Percentiles rank a stretch among this genome's conserved stretches.
Conservation (phyloP, 2,329 filamentous ascomycete species). For the Fusarium marasasianum region DNA sequence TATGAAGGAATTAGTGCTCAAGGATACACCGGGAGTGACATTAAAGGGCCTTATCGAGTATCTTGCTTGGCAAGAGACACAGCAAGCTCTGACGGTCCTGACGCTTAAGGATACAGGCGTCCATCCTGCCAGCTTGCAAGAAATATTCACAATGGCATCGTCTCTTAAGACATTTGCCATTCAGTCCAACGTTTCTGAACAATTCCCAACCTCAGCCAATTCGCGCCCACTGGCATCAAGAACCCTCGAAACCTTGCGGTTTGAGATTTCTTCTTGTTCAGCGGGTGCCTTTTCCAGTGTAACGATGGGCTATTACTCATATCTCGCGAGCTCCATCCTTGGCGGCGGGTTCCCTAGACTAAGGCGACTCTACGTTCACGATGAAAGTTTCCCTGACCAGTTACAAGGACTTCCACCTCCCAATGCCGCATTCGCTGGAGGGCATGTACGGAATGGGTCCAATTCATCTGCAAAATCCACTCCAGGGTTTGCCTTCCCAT, state of each 20-base stretch:
- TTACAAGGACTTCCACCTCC: conserved; percentile 78
- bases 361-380: conserved; percentile 83
- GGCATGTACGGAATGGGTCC: conserved; percentile 48
- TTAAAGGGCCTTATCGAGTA: conserved; percentile 75
- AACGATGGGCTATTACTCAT: conserved; percentile 78
- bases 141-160: conserved; percentile 66
- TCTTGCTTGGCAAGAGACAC: conserved; percentile 68
- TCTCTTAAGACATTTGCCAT: conserved; percentile 67
- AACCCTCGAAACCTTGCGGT: conserved; percentile 78
- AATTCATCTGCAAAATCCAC: conserved; percentile 40
- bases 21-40: conserved; percentile 76
- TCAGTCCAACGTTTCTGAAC: conserved; percentile 59
- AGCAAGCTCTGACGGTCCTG: conserved; percentile 71
- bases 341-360: conserved; percentile 78
- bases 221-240: conserved; percentile 72
- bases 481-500: conserved; percentile 38
- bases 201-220: conserved; percentile 59
- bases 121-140: conserved; percentile 67
- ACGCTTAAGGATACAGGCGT: conserved; percentile 79
- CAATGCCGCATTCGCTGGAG: conserved; percentile 46
- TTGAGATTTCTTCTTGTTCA: conserved; percentile 76
- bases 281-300: conserved; percentile 65
- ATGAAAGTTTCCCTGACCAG: conserved; percentile 82
- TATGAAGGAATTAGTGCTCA: conserved; percentile 76
- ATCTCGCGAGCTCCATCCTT: conserved; percentile 85